Percentiles rank a stretch among this genome's conserved stretches.
Conservation (phyloP, 768 basidiomycete species). For the Chalciporus piperatus region DNA sequence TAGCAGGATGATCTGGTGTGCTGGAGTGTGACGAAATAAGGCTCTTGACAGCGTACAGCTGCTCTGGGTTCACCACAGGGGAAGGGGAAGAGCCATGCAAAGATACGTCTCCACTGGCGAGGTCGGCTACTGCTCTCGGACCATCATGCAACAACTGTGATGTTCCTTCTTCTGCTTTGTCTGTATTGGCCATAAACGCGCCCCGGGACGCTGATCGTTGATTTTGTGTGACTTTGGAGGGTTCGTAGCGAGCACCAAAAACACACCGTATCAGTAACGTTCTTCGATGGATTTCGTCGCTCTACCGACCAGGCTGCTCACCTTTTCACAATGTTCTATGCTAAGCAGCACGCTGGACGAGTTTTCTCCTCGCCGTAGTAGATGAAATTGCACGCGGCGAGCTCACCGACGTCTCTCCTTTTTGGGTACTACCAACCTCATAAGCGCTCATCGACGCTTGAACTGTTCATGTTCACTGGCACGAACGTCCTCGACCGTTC, state of each 20-base stretch:
- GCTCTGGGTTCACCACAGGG: slow-evolving; percentile 14
- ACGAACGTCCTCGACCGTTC: neutral
- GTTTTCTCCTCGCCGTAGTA: slow-evolving; percentile 11
- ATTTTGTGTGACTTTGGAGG: slow-evolving; percentile 4
- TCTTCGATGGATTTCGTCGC: neutral
- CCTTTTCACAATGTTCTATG: slow-evolving; percentile 1
- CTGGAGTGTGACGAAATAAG: slow-evolving; percentile 10
- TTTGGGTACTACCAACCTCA: slow-evolving; percentile 14
- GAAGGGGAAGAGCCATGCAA: slow-evolving; percentile 15
- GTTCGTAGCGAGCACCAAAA: slow-evolving; percentile 11
- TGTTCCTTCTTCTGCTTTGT: slow-evolving; percentile 44
- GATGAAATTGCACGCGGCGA: slow-evolving; percentile 15
- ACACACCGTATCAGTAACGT: slow-evolving; percentile 7
- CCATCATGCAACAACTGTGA: slow-evolving; percentile 38
- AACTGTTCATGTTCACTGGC: neutral
- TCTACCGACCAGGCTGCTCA: slow-evolving; percentile 2
- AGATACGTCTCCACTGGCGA: slow-evolving; percentile 4
- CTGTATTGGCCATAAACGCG: slow-evolving; percentile 81
- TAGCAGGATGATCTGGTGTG: slow-evolving; percentile 18
- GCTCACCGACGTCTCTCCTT: slow-evolving; percentile 20
- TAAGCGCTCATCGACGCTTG: neutral
- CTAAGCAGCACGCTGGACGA: slow-evolving; percentile 1
- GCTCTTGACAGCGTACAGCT: slow-evolving; percentile 7
- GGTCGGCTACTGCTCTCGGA: slow-evolving; percentile 5
- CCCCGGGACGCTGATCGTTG: slow-evolving; percentile 52